Evolutionary conservation across 352 stramenopile species (phyloP).

Genomic region (Phytophthora europaea): DNA sequence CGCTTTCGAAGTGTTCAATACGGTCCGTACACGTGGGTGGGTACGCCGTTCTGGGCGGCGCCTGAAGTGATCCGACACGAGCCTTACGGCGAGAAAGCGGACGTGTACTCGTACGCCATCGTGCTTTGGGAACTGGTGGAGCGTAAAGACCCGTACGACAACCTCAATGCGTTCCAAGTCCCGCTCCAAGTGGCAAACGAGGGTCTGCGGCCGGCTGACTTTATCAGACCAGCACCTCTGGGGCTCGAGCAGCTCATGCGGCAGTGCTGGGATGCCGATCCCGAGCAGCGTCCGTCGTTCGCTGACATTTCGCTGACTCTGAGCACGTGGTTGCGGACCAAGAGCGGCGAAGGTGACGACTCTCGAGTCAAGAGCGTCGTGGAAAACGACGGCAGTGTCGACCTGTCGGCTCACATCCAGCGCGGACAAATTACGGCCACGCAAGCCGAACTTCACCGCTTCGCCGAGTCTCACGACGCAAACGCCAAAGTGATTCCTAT

Average conservation of each 20-base stretch:
- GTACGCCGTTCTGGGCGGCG: conserved; percentile 82
- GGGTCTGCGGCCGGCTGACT: conserved; percentile 61
- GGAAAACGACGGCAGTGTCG: conserved; percentile 33
- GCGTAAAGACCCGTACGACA: conserved; percentile 77
- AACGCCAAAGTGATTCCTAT: conserved; percentile 76
- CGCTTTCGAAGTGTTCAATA: conserved; percentile 57
- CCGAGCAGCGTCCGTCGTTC: conserved; percentile 74
- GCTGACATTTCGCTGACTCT: conserved; percentile 69
- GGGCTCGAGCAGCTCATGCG: conserved; percentile 78
- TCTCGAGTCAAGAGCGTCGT: conserved; percentile 15
- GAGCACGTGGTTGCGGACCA: conserved; percentile 58
- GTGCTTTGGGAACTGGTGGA: conserved; percentile 84
- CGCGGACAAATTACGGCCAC: conserved; percentile 57
- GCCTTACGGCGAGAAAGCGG: conserved; percentile 77
- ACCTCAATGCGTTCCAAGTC: conserved; percentile 82
- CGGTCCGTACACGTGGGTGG: conserved; percentile 76
- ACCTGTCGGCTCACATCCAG: conserved; percentile 67
- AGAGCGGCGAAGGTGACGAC: conserved; percentile 28
- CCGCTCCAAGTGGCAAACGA: conserved; percentile 79
- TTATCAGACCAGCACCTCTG: conserved; percentile 59
- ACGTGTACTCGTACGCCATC: conserved; percentile 83
- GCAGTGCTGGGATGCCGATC: conserved; percentile 79
- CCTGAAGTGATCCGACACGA: conserved; percentile 85
- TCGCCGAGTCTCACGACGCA: conserved; percentile 69
- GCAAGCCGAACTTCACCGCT: conserved; percentile 61